Base-by-base conservation (phyloP, 352 stramenopile species). In the Phytophthora ramorum region DNA sequence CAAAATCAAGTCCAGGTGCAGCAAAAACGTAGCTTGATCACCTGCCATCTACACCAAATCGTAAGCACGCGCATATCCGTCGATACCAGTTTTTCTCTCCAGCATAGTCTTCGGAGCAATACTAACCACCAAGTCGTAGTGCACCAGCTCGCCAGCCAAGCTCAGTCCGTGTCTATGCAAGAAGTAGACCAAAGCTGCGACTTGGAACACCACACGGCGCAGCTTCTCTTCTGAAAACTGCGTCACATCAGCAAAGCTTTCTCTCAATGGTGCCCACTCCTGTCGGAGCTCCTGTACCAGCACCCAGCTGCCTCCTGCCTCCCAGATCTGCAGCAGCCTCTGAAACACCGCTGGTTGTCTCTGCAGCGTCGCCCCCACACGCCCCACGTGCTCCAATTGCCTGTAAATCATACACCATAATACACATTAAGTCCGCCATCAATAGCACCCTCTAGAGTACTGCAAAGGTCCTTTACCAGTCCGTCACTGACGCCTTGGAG, bases 121-220 rank as follows among this genome's bases (percentile, higher is more conserved):
- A 65, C 63, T 49, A 40, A 90, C 79, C 77, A 85, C 66, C 1
- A 88, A 62, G 51, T 87, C 69, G 17, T 83, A 73, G n/a, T 69
- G 69, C 40, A 55, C 69, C 30, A 91, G 37, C 55, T 91, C 78
- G 13, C 82, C 82, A 1, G 76, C 78, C 41, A 85, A 63, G 26
- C 78, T 88, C 16, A 89, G 52, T 26, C 50, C 50, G 19, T 91
- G 78, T 16, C 62, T 62, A 50, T 91, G 82, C n/a, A 91, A 57
- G 50, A 88, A 91, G 45, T 91, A 70, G 30, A 91, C 67, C 26
- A 81, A 63, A 13, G 79, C 75, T 10, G 77, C 73, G 14, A 88
- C 57, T 45, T 89, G 76, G 52, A 91, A 89, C 22, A 81, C 62
- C 20, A 81, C 63, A 3, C 58, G 55, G n/a, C 76, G 73, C 28